Base-by-base conservation (phyloP, 768 basidiomycete genomes). In the Mycena crocata region DNA sequence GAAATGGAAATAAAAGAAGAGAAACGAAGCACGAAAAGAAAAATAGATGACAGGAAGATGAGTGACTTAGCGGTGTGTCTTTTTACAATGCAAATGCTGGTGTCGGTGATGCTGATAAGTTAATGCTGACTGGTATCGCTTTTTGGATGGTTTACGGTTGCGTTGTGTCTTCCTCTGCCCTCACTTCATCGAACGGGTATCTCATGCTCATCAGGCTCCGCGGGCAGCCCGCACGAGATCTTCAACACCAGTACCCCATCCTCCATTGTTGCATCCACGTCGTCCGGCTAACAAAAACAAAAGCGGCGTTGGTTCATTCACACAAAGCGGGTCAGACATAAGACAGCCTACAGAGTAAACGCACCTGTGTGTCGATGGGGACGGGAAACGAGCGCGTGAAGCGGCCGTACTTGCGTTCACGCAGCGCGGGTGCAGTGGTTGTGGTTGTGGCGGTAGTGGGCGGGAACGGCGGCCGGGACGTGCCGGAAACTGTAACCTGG, bases 191-290 rank as follows among this genome's bases (percentile, higher is more conserved):
- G 80, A 74, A 90, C 82, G 64, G 79, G 73, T 55, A 91, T 82
- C 48, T 84, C 81, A 80, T 87, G 82, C 51, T 82, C 80, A 64
- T 84, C 81, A 62, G n/a, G 88, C 83, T 34, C 66, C 65, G 79
- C 82, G 13, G 85, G 83, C 23, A 80, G 74, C 10, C 88, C 89
- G 66, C 81, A 83, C 55, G 82, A 76, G 67, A 92, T 83, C 70
- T 77, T 86, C 73, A 92, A 75, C 23, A 82, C 83, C 49, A 92
- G 84, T 55, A 92, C 75, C 37, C 90, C 90, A 73, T 90, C 86
- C 68, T 85, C 83, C 80, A 92, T 83, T 57, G 80, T 78, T 34
- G 85, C 87, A 31, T 80, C 74, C 57, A 91, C 74, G 70, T 91
- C 86, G 72, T 84, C 81, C 71, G 82, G 78, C 90, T 89, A 70